Evolutionary conservation across 441 rosid genomes (phyloP).

Genomic region (Erodium trifolium): DNA sequence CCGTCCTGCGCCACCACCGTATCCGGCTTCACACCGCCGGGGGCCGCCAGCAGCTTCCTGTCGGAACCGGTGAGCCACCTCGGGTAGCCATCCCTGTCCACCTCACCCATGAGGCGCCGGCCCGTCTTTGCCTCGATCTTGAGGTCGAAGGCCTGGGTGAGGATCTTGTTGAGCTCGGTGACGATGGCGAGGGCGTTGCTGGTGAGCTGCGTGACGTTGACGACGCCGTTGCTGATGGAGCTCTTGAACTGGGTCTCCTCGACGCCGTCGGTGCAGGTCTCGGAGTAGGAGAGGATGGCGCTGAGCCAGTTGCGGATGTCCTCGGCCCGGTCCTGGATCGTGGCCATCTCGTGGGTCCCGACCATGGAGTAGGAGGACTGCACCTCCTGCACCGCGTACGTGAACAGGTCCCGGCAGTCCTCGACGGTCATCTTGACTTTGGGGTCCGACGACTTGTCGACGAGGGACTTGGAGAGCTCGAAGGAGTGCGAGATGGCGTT

Average conservation of each 20-base stretch:
- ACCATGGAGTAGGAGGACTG: conserved; percentile 32
- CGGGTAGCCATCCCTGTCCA: conserved; percentile 16
- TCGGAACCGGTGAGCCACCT: conserved; percentile 27
- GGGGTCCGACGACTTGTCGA: conserved; percentile 43
- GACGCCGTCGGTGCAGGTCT: conserved; percentile 52
- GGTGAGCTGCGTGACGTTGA: conserved; percentile 28
- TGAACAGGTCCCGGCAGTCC: conserved; percentile 57
- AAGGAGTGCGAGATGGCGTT: conserved; percentile 33
- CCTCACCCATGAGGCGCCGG: background rate
- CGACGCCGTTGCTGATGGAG: conserved; percentile 19
- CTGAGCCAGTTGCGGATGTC: conserved; percentile 40
- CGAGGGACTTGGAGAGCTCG: conserved; percentile 35
- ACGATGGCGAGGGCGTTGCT: conserved; percentile 47
- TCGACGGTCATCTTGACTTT: conserved; percentile 43
- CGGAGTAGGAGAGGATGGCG: conserved; percentile 49
- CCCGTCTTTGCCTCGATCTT: background rate
- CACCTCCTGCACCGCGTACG: conserved; percentile 45
- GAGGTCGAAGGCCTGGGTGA: background rate
- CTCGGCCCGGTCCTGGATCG: conserved; percentile 19
- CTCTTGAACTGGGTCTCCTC: conserved; percentile 25
- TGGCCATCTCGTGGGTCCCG: conserved; percentile 28
- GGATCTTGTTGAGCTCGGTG: conserved; percentile 34
- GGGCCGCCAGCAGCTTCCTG: conserved; percentile 32
- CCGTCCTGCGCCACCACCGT: conserved; percentile 47
- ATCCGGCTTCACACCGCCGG: conserved; percentile 32